Evolutionary conservation across 768 basidiomycete genomes (phyloP), one percentile per base, ranked within the genome.

Genomic region (Butyriboletus loyo): DNA sequence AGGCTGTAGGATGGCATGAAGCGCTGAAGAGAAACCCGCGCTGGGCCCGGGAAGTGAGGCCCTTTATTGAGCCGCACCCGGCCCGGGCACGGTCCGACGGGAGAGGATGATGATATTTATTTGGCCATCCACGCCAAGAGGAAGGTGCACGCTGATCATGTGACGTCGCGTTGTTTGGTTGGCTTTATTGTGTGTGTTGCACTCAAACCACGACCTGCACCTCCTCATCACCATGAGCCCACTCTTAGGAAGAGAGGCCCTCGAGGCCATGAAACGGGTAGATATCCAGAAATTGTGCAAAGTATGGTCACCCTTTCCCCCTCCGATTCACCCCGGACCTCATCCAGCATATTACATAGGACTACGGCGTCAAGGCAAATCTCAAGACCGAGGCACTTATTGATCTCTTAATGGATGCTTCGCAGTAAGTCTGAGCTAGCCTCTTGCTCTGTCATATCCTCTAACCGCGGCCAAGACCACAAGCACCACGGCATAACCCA

Each of bases 301-400:
- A 73, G 87, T 86, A 59, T 34, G 55, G 44, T 5, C 28, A 5
- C 50, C 31, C 28, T 37, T 50, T 54, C 61, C 49, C 63, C 58
- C 42, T 61, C 44, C 44, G 37, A 34, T 46, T 10, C 10, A 38
- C 44, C 39, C 10, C 54, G 32, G 50, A 57, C 54, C 57, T 65
- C 50, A 61, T 50, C 13, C 55, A 46, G 24, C 37, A 38, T 52
- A 37, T 54, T 43, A 48, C 25, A 49, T 36, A 92, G 88, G 86
- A 89, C 60, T 83, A 85, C 63, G 87, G 88, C 52, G 81, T 92
- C 55, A 87, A 81, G 70, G 89, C 89, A 40, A 91, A 91, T 69
- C 78, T 90, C 64, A 91, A 88, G 74, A 81, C 86, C 22, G 87
- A 89, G 62, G 84, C 82, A 42, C 73, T 92, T 56, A 89, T 92